Base-by-base conservation (phyloP, 1,284 basidiomycete species). In the Trichosporon asahii region DNA sequence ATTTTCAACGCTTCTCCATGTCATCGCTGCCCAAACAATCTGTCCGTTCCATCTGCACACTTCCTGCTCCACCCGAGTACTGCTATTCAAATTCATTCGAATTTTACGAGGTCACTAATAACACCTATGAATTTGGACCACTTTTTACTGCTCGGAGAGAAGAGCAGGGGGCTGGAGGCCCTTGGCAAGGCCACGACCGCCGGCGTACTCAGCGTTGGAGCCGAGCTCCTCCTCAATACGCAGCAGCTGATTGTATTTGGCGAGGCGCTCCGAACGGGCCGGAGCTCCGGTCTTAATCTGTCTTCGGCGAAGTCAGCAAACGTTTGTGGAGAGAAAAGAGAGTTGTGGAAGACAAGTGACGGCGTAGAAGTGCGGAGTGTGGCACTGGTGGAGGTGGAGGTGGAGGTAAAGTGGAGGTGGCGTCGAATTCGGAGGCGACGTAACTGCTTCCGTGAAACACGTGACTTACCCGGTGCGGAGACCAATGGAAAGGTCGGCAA, bases 401-500 rank as follows among this genome's bases (percentile, higher is more conserved):
- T 49, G 46, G 46, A 49, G 46, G 46, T 46, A n/a, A n/a, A n/a
- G n/a, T n/a, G n/a, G n/a, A 44, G 15, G 31, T 18, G 40, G 40
- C 9, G 2, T 12, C 5, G 14, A 44, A 14, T 44, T 44, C 40
- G 18, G n/a, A 21, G 46, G 46, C 5, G 21, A 1, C 23, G 49
- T 4, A 7, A 25, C 15, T 27, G 53, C 23, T 57, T 27, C 25
- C 53, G 12, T 14, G n/a, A 23, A 31, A 25, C 37, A 53, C 14
- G 40, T 21, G 44, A 75, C 79, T 76, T 66, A 76, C 78, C 82
- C 83, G 66, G 84, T 85, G 75, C 93, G 93, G 77, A 98, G 93
- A 70, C 91, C 97, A 77, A 99, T 95, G 74, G 91, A 90, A 76
- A 99, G 90, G 86, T 99, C 96, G 76, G 97, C 94, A 80, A 99